Percentiles rank a stretch among this genome's conserved stretches.
Evolutionary conservation across 106 monocot genomes (phyloP).

Genomic region (Acanthochlamys bracteata): DNA sequence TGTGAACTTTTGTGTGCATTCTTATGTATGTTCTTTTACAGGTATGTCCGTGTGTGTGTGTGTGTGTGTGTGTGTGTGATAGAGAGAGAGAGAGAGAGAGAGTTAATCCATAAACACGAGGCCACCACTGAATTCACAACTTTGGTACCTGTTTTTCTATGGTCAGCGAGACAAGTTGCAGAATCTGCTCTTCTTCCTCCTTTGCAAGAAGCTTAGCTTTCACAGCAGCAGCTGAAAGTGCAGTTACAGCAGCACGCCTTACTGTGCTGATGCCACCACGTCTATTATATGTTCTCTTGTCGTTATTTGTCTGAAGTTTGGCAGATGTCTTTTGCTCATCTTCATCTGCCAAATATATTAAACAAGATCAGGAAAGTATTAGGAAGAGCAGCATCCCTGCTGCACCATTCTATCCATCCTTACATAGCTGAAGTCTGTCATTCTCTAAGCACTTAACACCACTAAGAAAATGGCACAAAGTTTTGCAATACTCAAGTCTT

Average conservation of each 20-base stretch:
- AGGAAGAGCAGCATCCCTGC: not conserved
- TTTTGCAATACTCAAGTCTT: too few species aligned
- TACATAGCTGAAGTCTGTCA: too few species aligned
- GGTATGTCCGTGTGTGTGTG: too few species aligned
- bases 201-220: slow-evolving; percentile 81
- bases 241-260: slow-evolving; percentile 78
- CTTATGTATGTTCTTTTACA: too few species aligned
- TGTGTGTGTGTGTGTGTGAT: not conserved
- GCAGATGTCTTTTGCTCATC: slow-evolving; percentile 14
- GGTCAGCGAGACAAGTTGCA: slow-evolving; percentile 44
- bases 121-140: too few species aligned
- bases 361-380: not conserved
- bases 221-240: slow-evolving; percentile 79
- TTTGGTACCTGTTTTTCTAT: slow-evolving; percentile 78
- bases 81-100: not conserved
- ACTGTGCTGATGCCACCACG: slow-evolving; percentile 33
- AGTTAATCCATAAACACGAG: not conserved
- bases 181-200: slow-evolving; percentile 78
- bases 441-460: too few species aligned
- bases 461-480: too few species aligned
- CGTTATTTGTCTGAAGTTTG: slow-evolving; percentile 11
- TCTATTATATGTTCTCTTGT: slow-evolving; percentile 18
- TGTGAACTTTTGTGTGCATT: too few species aligned
- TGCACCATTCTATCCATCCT: too few species aligned
- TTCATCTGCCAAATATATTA: slow-evolving; percentile 24